Percentiles rank a stretch among this genome's conserved stretches.
phyloP scores from a whole-genome alignment of 306 rosid genomes.

The Arachis hypogaea region DNA sequence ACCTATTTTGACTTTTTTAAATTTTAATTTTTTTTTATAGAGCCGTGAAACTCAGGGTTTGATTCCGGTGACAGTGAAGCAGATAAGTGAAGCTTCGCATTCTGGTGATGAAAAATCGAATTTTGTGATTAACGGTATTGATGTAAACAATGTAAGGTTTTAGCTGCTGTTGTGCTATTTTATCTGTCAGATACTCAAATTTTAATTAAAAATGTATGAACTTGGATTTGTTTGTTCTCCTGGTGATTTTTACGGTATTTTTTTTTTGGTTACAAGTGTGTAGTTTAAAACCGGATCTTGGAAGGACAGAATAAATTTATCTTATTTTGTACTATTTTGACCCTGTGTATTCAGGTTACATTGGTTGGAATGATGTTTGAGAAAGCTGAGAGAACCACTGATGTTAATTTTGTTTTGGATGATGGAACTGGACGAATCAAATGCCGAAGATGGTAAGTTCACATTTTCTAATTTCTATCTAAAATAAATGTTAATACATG shows the following conservation, averaged over 20 bases:
- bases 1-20: too few species aligned
- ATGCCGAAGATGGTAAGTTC: conserved; percentile 86
- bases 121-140: conserved; percentile 71
- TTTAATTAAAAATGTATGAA: background rate
- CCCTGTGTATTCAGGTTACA: conserved; percentile 42
- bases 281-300: background rate
- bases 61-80: conserved; percentile 90
- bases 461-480: conserved; percentile 7
- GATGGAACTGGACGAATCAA: conserved; percentile 90
- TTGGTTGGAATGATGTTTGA: conserved; percentile 71
- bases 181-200: background rate
- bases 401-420: conserved; percentile 63
- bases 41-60: conserved; percentile 72
- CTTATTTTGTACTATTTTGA: too few species aligned
- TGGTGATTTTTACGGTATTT: background rate
- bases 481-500: background rate
- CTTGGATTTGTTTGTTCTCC: background rate
- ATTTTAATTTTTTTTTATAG: conserved; percentile 23
- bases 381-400: conserved; percentile 77
- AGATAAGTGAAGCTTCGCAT: conserved; percentile 80
- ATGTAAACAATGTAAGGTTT: conserved; percentile 68
- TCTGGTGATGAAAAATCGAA: conserved; percentile 87
- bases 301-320: background rate
- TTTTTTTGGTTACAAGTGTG: background rate
- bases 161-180: background rate